Evolutionary conservation across 2,329 filamentous ascomycete species (phyloP).

Genomic region (Aspergillus aculeatinus): DNA sequence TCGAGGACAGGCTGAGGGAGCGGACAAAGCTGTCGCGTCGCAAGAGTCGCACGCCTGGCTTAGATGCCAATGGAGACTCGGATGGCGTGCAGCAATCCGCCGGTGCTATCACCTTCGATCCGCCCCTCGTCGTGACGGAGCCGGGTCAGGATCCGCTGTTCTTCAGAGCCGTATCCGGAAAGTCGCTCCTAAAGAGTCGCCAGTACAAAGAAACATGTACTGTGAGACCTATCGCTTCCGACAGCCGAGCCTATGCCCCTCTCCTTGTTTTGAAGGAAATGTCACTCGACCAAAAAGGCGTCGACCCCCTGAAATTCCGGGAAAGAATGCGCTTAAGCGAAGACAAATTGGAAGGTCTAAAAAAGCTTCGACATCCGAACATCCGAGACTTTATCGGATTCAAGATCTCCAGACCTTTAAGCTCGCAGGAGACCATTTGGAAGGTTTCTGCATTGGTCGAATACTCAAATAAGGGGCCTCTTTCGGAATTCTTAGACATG

Average conservation of each 20-base stretch:
- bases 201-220: slow-evolving; percentile 64
- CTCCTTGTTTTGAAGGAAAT: slow-evolving; percentile 73
- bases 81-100: slow-evolving; percentile 37
- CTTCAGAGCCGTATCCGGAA: slow-evolving; percentile 71
- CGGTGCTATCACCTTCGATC: slow-evolving; percentile 44
- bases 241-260: slow-evolving; percentile 56
- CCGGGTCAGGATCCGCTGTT: slow-evolving; percentile 61
- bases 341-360: slow-evolving; percentile 71
- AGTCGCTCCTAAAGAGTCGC: slow-evolving; percentile 64
- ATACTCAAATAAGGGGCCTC: slow-evolving; percentile 75
- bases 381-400: slow-evolving; percentile 79
- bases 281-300: slow-evolving; percentile 56
- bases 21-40: slow-evolving; percentile 39
- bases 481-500: slow-evolving; percentile 78
- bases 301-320: slow-evolving; percentile 65
- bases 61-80: slow-evolving; percentile 29
- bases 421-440: slow-evolving; percentile 54
- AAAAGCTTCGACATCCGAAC: slow-evolving; percentile 71
- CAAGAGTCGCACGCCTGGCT: slow-evolving; percentile 38
- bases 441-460: slow-evolving; percentile 73
- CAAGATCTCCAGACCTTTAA: slow-evolving; percentile 62
- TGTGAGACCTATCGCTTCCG: slow-evolving; percentile 65
- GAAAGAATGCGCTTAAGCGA: slow-evolving; percentile 76
- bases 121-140: slow-evolving; percentile 57
- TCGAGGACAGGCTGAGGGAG: slow-evolving; percentile 42